Evolutionary conservation across 2,329 filamentous ascomycete species (phyloP).

Genomic region (Calonectria pseudoturangicola): DNA sequence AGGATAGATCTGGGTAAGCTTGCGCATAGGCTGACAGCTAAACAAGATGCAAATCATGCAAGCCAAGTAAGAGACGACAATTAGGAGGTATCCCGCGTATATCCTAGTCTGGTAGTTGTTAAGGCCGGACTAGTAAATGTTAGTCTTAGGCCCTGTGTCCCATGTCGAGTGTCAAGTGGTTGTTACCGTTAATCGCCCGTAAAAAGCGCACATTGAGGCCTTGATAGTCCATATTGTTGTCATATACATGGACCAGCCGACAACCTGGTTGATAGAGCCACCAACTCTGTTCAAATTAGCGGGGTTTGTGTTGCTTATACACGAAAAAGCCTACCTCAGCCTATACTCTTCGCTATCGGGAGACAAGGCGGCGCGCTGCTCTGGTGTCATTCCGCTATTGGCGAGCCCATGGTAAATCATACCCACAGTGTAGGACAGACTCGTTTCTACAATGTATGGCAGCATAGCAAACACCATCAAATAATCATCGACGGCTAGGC

Average conservation of each 20-base stretch:
- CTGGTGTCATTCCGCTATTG: conserved; percentile 25
- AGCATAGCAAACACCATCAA: conserved; percentile 15
- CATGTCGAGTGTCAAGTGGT: background rate
- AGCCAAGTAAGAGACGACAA: background rate
- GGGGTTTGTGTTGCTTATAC: too few species aligned
- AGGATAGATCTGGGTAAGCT: conserved; percentile 22
- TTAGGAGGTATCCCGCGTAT: background rate
- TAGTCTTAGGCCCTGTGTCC: background rate
- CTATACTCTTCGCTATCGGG: conserved; percentile 24
- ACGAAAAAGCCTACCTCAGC: background rate
- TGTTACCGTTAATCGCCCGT: conserved; percentile 6
- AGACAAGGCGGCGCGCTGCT: conserved; percentile 14
- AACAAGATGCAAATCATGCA: background rate
- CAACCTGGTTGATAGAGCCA: conserved; percentile 13
- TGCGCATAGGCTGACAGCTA: conserved; percentile 6
- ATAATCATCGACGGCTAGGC: conserved; percentile 23
- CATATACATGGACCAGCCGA: conserved; percentile 13
- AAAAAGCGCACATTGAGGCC: conserved; percentile 24
- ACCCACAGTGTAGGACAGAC: conserved; percentile 10
- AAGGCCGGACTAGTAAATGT: background rate
- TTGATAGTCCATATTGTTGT: conserved; percentile 30
- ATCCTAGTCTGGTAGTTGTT: background rate
- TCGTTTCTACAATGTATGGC: background rate
- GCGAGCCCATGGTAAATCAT: conserved; percentile 9
- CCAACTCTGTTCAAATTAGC: conserved; percentile 22